Evolutionary conservation across 1,284 basidiomycete species (phyloP).

Genomic region (Naganishia albida): DNA sequence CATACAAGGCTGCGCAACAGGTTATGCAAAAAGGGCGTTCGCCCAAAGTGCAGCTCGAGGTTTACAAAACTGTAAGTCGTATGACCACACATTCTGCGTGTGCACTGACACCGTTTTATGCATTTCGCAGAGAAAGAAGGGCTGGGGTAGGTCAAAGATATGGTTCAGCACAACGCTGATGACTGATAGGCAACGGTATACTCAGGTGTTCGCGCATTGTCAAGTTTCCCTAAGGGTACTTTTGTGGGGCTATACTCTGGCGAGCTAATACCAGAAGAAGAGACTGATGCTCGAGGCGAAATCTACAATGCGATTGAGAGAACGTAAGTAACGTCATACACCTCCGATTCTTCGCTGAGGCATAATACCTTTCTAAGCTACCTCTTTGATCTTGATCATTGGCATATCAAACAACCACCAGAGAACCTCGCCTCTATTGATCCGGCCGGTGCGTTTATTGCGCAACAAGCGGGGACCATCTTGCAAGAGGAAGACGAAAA

Average conservation of each 20-base stretch:
- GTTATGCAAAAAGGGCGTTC: conserved; percentile 79
- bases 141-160: conserved; percentile 70
- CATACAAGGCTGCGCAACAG: conserved; percentile 52
- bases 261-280: conserved; percentile 70
- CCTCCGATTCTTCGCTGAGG: not conserved
- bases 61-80: conserved; percentile 58
- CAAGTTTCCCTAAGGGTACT: conserved; percentile 66
- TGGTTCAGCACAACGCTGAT: not conserved
- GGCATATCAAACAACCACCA: conserved; percentile 60
- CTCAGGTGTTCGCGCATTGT: conserved; percentile 67
- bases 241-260: conserved; percentile 84
- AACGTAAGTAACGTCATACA: conserved; percentile 55
- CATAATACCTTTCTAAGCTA: conserved; percentile 56
- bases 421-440: conserved; percentile 45
- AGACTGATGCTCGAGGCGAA: conserved; percentile 66
- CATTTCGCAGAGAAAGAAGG: conserved; percentile 58
- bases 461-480: conserved; percentile 37
- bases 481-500: conserved; percentile 34
- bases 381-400: conserved; percentile 77
- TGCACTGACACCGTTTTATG: not conserved
- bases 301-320: conserved; percentile 72
- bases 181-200: conserved; percentile 6
- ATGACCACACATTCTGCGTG: no score
- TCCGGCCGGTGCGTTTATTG: conserved; percentile 41
- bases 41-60: conserved; percentile 63